Base-by-base conservation (phyloP, 805 yeast species). In the Nakazawaea pomicola region DNA sequence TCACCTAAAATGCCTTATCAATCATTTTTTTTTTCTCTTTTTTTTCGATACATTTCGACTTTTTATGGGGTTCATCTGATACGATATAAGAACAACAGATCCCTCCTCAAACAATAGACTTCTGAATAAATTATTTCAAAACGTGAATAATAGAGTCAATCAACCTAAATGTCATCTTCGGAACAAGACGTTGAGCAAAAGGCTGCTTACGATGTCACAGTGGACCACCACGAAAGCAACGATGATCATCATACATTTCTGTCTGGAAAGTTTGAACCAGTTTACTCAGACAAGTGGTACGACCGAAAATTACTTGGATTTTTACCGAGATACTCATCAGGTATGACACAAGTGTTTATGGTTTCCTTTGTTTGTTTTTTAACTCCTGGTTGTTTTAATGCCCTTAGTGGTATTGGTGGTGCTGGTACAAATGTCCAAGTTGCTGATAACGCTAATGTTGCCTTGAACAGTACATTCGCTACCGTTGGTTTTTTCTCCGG, bases 401-500 rank as follows among this genome's bases (percentile, higher is more conserved):
- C 79, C 40, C 58, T 73, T 33, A 51, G 68, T 23, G 78, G 78
- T 50, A 58, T 73, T 37, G 76, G 76, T 38, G 64, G 72, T 20
- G 72, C 72, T 40, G 59, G 61, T 49, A 55, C 61, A 33, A 55
- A 57, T 44, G 62, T 61, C 38, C 48, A 49, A 19, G 66, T 68
- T 19, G 64, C 73, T 29, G 70, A 71, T 49, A 65, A 73, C 49
- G 70, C 79, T 15, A 64, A 63, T 45, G 74, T 72, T 32, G 80
- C 81, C 7, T 60, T 76, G 31, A 68, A 76, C 54, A 64, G 72
- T 32, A 70, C 77, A 1, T 77, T 77, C 50, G 79, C 80, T 19
- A 62, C 73, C n/a, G 49, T 75, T 45, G 82, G 81, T 10, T 74
- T 76, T 55, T 67, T 76, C 46, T 70, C 76, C 10, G 83, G 83